phyloP scores from a whole-genome alignment of 257 asterid genomes.

The Knoxia roxburghii region DNA sequence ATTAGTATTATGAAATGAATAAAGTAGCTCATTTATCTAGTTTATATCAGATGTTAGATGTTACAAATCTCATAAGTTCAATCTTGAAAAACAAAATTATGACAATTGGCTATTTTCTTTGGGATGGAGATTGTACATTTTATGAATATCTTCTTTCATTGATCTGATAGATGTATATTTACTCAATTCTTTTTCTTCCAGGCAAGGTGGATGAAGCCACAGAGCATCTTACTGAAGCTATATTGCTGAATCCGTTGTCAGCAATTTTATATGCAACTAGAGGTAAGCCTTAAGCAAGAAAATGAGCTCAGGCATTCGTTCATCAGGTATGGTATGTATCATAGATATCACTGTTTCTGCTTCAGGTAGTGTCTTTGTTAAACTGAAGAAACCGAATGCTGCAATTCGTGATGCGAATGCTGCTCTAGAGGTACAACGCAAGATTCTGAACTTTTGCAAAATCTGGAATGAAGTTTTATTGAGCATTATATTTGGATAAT shows the following conservation, averaged over 20 bases:
- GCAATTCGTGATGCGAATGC: constrained; percentile 80
- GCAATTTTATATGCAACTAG: constrained; percentile 59
- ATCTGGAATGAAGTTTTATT: background rate
- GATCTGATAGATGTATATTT: constrained; percentile 3
- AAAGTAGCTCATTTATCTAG: too few species aligned
- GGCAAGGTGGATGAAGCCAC: constrained; percentile 58
- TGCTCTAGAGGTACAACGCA: constrained; percentile 49
- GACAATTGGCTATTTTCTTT: too few species aligned
- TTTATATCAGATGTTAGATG: too few species aligned
- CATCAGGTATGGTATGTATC: constrained; percentile 9
- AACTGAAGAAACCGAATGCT: constrained; percentile 73
- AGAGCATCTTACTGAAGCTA: constrained; percentile 55
- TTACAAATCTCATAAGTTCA: too few species aligned
- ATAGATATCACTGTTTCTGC: constrained; percentile 4
- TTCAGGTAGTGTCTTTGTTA: constrained; percentile 53
- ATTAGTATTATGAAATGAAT: too few species aligned
- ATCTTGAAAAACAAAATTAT: too few species aligned
- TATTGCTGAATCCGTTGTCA: constrained; percentile 55
- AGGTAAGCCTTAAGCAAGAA: constrained; percentile 33
- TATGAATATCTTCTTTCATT: background rate
- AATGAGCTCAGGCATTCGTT: background rate
- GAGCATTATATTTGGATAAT: background rate
- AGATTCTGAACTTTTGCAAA: constrained; percentile 7
- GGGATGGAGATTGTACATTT: too few species aligned
- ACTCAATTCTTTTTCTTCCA: constrained; percentile 19